phyloP scores from a whole-genome alignment of 148 eudicot genomes.

The Nepenthes mirabilis region DNA sequence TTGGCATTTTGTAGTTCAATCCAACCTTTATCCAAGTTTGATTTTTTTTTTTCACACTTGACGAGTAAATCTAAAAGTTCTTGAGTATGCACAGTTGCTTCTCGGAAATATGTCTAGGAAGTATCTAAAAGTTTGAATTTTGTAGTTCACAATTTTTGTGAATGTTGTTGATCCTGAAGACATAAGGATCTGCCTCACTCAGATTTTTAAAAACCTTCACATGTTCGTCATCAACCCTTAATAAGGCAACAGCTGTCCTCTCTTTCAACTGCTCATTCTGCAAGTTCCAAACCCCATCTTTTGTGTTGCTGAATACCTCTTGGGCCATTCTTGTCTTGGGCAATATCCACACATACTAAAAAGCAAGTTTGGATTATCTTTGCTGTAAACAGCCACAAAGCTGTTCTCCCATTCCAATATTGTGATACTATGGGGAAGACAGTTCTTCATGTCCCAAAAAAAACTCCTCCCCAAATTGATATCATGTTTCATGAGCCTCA shows the following conservation, averaged over 20 bases:
- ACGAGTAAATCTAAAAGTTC: slow-evolving; percentile 89
- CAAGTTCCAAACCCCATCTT: slow-evolving; percentile 96
- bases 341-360: slow-evolving; percentile 97
- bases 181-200: slow-evolving; percentile 98
- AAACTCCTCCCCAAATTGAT: slow-evolving; percentile 98
- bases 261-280: slow-evolving; percentile 99
- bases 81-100: slow-evolving; percentile 98
- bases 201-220: slow-evolving; percentile 96
- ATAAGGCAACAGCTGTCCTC: slow-evolving; percentile 92
- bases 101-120: slow-evolving; percentile 98
- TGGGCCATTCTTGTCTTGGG: slow-evolving; percentile 96
- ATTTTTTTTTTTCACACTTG: slow-evolving; percentile 94
- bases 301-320: slow-evolving; percentile 96
- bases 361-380: slow-evolving; percentile 91
- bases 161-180: slow-evolving; percentile 98
- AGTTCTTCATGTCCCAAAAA: slow-evolving; percentile 99
- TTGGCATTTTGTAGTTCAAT: slow-evolving; percentile 96
- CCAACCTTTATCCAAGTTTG: slow-evolving; percentile 99
- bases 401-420: slow-evolving; percentile 98
- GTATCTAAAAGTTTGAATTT: slow-evolving; percentile 92
- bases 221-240: slow-evolving; percentile 96
- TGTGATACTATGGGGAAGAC: slow-evolving; percentile 93
- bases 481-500: slow-evolving; percentile 99
- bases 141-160: slow-evolving; percentile 89
- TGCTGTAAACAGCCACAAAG: slow-evolving; percentile 95